Base-by-base conservation (phyloP, 768 basidiomycete species). In the Xerocomus potaroensis region DNA sequence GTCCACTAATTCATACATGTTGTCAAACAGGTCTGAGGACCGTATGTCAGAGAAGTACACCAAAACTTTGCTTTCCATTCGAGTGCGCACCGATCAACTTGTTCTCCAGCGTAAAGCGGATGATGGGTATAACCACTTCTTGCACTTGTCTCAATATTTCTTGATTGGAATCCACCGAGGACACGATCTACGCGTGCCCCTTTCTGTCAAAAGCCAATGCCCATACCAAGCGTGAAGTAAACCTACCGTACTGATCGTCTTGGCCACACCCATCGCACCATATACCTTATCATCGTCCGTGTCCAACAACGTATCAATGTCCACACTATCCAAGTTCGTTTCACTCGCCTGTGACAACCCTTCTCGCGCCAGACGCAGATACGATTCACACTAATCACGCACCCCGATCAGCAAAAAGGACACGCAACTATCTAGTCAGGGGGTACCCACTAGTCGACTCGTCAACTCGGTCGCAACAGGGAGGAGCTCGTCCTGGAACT, bases 261-360 rank as follows among this genome's bases (percentile, higher is more conserved):
- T 90, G 1, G 87, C 78, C 23, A 91, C 77, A 36, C 87, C 87
- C 86, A 91, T 91, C 15, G 88, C 86, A 15, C 87, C 83, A 50
- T 89, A 87, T 1, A 84, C 81, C 73, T 92, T 93, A 65, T 92
- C 88, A 44, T 91, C 87, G 44, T 87, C 84, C n/a, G 62, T 70
- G 33, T 79, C 78, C 54, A 83, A 62, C 33, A 79, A 51, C 3
- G 74, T 56, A 23, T 87, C 87, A 27, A 83, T 59, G 51, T 84
- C 82, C 12, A 75, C 67, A 42, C 72, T 73, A 3, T 72, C 68
- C 23, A 63, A 63, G 10, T 74, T 73, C n/a, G 67, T 62, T 47
- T 83, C 80, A 18, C 80, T 79, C 9, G 60, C 56, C 32, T 74
- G 71, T 11, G 69, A 63, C 35, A 84, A 68, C 41, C 78, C 77